Base-by-base conservation (phyloP, 2,329 filamentous ascomycete species). In the Talaromyces sp. region DNA sequence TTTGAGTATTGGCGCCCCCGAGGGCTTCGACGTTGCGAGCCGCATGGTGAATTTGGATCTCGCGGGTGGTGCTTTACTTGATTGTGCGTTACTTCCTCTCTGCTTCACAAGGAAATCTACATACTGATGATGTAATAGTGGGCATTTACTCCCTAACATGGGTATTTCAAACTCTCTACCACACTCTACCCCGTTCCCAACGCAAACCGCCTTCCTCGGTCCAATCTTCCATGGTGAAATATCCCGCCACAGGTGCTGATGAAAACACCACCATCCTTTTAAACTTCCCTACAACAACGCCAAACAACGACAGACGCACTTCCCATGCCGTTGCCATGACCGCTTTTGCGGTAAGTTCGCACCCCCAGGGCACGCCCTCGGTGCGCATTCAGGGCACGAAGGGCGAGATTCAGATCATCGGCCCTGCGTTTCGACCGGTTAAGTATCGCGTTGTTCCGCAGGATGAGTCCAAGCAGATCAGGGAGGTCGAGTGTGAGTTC, bases 131-230 rank as follows among this genome's bases (percentile, higher is more conserved):
- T 25, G 61, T 33, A 5, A 25, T 56, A 78, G 76, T 96, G 63
- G 92, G 92, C 65, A 89, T 96, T 75, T 96, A 96, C 80, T 86
- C 90, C 54, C 78, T 96, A 65, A 96, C 91, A 35, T 96, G 92
- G 92, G 84, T 95, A 57, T 96, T 93, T 83, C 91, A 96, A 77
- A 89, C 88, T 50, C 83, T 96, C 31, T 96, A 96, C 78, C 90
- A 92, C 75, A 86, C 89, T 2, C 89, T 93, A 71, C 83, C 87
- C 1, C 82, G 73, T 33, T 74, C 79, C 9, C 75, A 84, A 60
- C 89, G 91, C 68, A 84, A 91, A 74, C 72, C 83, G 0, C 92
- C 92, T 5, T 74, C 72, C 7, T 82, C 80, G 50, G 87, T 95
- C 3, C 78, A 86, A 9, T 84, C 87, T 0, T 85, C 89, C 59